Percentiles rank a stretch among this genome's conserved stretches.
phyloP scores from a whole-genome alignment of 2,329 filamentous ascomycete genomes.

The Cladophialophora exuberans region DNA sequence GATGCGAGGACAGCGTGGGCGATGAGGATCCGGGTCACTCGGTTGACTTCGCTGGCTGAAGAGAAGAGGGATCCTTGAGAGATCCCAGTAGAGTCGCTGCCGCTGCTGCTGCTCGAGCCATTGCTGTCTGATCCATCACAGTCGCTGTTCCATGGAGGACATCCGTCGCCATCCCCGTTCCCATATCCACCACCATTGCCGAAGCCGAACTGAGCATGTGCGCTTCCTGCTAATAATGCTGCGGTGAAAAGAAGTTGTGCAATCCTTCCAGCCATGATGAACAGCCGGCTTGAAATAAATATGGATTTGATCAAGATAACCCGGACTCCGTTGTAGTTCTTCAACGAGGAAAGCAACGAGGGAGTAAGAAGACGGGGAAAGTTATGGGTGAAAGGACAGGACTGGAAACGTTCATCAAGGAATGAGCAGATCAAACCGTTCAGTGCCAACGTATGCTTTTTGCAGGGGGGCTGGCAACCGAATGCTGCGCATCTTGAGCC shows the following conservation, averaged over 20 bases:
- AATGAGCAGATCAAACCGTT: too few relatives aligned
- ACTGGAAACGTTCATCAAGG: too few relatives aligned
- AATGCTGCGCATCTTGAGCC: not conserved
- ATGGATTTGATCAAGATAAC: not conserved
- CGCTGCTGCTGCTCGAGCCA: slow-evolving; percentile 8
- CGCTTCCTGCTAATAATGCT: slow-evolving; percentile 7
- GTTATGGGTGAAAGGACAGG: too few relatives aligned
- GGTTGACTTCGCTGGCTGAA: slow-evolving; percentile 18
- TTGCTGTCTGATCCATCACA: slow-evolving; percentile 12
- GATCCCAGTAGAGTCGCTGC: slow-evolving; percentile 3
- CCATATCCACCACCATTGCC: slow-evolving; percentile 13
- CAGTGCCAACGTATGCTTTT: too few relatives aligned
- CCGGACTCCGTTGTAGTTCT: not conserved
- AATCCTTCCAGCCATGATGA: slow-evolving; percentile 8
- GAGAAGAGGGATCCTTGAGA: slow-evolving; percentile 13
- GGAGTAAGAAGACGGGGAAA: not conserved
- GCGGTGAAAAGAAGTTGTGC: slow-evolving; percentile 8
- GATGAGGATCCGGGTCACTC: slow-evolving; percentile 25
- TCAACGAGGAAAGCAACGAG: not conserved
- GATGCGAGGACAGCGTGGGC: slow-evolving; percentile 36
- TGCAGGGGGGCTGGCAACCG: not conserved
- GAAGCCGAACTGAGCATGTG: slow-evolving; percentile 12
- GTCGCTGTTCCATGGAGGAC: slow-evolving; percentile 9
- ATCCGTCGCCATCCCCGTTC: slow-evolving; percentile 8
- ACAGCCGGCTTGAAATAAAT: not conserved